Base-by-base conservation (phyloP, 345 rosid species). In the Litchi chinensis region DNA sequence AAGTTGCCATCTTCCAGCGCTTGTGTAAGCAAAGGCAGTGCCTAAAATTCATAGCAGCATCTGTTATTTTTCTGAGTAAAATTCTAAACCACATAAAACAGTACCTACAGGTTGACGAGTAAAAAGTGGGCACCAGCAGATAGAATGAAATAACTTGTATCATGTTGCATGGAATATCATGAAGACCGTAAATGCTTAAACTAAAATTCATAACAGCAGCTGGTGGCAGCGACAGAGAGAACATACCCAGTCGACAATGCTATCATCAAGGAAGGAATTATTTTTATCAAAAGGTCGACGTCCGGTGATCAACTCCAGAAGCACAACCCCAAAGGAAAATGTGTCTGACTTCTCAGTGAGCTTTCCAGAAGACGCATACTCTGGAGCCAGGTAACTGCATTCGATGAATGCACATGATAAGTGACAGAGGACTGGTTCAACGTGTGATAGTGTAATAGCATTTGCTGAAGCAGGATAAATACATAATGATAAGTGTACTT, bases 161-260 rank as follows among this genome's bases (percentile, higher is more conserved):
- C 71, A 41, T 68, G 26, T n/a, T 41, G 16, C 54, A 19, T 68
- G 54, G 71, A 54, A 32, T 54, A 37, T 71, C 19, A 10, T 5
- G 26, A 22, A 28, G 3, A 5, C 18, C 44, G 8, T 5, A 19
- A 56, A 56, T 46, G 12, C 54, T 32, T 32, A 32, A 32, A 50
- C 54, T 50, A 50, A 50, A 50, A 50, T 13, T 50, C 56, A 50
- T 50, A 50, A 50, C 56, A 50, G 56, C 56, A 13, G 13, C 56
- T 2, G 6, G 6, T 50, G 56, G 56, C 56, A 50, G 41, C 50
- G 22, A n/a, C 57, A 13, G 21, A 73, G 66, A 75, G 28, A 59
- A 82, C 91, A 26, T 32, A 95, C 98, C 98, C 98, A 95, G 77
- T 93, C 98, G 76, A 95, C 95, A 21, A 93, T 87, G 86, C 94